Evolutionary conservation across 345 rosid species (phyloP).

Genomic region (Clausena lansium): DNA sequence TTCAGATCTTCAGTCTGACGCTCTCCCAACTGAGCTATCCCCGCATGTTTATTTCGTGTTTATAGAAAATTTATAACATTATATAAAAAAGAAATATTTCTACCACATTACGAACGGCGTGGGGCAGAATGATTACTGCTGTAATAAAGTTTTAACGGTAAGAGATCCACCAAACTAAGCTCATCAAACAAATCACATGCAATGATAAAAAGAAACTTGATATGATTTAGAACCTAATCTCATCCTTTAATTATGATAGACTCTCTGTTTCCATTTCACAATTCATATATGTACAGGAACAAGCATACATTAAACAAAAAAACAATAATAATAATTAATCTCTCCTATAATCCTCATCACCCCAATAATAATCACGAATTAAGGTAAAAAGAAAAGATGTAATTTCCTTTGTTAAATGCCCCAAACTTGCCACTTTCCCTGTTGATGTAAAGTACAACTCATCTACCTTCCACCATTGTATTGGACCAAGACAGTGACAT

Average conservation of each 20-base stretch:
- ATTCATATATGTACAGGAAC: background rate
- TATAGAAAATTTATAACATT: too few species aligned
- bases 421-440: background rate
- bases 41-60: conserved; percentile 26
- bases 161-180: conserved; percentile 1
- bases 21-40: conserved; percentile 99
- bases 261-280: background rate
- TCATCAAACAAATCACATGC: background rate
- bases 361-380: background rate
- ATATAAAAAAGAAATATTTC: too few species aligned
- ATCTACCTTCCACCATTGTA: conserved; percentile 41
- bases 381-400: background rate
- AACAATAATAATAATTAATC: background rate
- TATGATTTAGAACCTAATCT: background rate
- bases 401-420: background rate
- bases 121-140: background rate
- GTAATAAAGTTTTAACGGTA: background rate
- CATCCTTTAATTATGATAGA: background rate
- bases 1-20: conserved; percentile 99
- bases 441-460: background rate
- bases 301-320: background rate
- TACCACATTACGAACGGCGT: too few species aligned
- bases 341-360: background rate
- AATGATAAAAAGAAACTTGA: background rate
- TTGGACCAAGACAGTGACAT: conserved; percentile 45